A percentile compares a stretch with the other conserved stretches of the same genome.
Evolutionary conservation across 768 basidiomycete species (phyloP).

Genomic region (Suillus spraguei): DNA sequence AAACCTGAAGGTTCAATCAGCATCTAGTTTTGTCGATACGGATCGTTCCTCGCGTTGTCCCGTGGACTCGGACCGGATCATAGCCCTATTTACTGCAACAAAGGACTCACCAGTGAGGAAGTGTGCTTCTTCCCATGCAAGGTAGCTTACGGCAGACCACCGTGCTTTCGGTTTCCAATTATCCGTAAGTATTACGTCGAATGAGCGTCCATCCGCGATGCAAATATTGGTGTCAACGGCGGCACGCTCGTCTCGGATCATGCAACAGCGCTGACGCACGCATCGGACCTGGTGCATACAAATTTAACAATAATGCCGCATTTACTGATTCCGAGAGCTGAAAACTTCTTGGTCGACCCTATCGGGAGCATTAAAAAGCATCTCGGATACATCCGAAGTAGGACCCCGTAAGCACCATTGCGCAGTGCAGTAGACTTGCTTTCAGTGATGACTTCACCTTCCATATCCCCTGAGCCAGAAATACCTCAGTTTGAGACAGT

Average conservation of each 20-base stretch:
- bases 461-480: too few relatives aligned
- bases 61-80: neutral
- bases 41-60: slow-evolving; percentile 1
- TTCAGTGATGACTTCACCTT: too few relatives aligned
- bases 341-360: neutral
- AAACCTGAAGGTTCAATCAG: slow-evolving; percentile 7
- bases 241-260: too few relatives aligned
- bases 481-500: too few relatives aligned
- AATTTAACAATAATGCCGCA: slow-evolving; percentile 34
- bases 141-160: slow-evolving; percentile 23
- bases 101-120: slow-evolving; percentile 28
- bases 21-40: neutral
- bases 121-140: slow-evolving; percentile 27
- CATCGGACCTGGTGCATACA: slow-evolving; percentile 35
- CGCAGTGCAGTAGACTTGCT: too few relatives aligned
- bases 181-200: slow-evolving; percentile 3
- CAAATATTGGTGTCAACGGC: neutral
- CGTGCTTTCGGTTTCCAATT: neutral
- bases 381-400: too few relatives aligned
- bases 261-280: slow-evolving; percentile 5
- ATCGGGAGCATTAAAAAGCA: neutral
- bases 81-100: neutral
- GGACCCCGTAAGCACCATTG: too few relatives aligned
- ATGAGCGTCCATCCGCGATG: neutral
- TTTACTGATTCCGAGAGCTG: slow-evolving; percentile 23